These are phyloP conservation scores for Tritrichomonas foetus DNA, from an alignment of 208 protist genomes.

Conservation along the genomic window DNA sequence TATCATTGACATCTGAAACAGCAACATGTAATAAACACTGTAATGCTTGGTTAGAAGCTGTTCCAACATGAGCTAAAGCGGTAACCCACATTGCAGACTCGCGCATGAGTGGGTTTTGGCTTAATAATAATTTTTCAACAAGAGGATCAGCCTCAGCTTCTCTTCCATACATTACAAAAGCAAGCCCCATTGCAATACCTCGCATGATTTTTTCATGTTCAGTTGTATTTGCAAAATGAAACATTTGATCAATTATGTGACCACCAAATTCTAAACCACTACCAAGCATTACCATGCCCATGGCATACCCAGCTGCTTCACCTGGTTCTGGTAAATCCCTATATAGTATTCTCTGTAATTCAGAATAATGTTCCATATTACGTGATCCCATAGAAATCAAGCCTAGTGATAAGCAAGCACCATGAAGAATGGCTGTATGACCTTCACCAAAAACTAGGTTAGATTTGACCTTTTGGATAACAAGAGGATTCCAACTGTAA, in stretches of 20 bases:
- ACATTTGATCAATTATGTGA: neutral
- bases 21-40: constrained; percentile 85
- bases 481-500: neutral
- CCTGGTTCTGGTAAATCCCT: neutral
- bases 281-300: constrained; percentile 21
- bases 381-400: neutral
- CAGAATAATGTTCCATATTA: neutral
- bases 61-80: constrained; percentile 87
- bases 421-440: neutral
- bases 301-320: neutral
- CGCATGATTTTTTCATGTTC: constrained; percentile 99
- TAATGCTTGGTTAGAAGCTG: constrained; percentile 76
- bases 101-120: constrained; percentile 49
- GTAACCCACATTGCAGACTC: constrained; percentile 86
- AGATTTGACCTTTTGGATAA: neutral
- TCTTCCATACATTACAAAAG: constrained; percentile 85
- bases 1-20: constrained; percentile 91
- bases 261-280: neutral
- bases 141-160: constrained; percentile 82
- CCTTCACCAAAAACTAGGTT: constrained; percentile 67
- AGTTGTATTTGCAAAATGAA: constrained; percentile 74
- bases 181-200: constrained; percentile 85
- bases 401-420: neutral
- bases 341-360: neutral
- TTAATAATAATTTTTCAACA: constrained; percentile 73